These are phyloP conservation scores for Aspergillus viridinutans DNA, from an alignment of 2,329 filamentous ascomycete genomes.

Conservation along the genomic window DNA sequence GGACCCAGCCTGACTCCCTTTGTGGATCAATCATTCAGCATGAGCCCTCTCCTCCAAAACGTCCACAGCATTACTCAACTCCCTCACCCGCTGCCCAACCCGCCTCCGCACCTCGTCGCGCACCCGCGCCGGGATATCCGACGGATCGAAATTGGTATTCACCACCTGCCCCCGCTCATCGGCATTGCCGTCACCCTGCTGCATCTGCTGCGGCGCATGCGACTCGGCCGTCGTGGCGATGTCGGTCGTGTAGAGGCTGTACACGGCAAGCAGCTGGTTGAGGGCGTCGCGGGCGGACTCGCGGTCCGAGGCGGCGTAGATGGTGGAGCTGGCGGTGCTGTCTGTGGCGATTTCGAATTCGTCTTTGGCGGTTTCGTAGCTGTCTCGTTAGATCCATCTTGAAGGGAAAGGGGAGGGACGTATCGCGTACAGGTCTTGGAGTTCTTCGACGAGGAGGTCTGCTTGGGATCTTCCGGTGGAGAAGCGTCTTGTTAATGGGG, in stretches of 20 bases:
- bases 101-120: constrained; percentile 42
- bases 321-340: constrained; percentile 42
- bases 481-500: not conserved
- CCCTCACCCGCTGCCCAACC: constrained; percentile 44
- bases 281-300: constrained; percentile 45
- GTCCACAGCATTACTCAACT: constrained; percentile 44
- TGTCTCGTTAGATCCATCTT: constrained; percentile 19
- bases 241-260: constrained; percentile 29
- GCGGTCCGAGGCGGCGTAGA: constrained; percentile 45
- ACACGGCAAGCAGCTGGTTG: constrained; percentile 34
- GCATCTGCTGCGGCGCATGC: constrained; percentile 2
- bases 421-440: constrained; percentile 39
- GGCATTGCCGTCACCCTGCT: not conserved
- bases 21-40: constrained; percentile 25
- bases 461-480: constrained; percentile 23
- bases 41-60: constrained; percentile 39
- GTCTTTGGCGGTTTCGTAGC: constrained; percentile 44
- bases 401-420: too few species aligned
- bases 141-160: constrained; percentile 30
- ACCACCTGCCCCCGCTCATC: constrained; percentile 19
- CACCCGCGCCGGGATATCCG: constrained; percentile 23
- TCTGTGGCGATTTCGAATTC: constrained; percentile 49
- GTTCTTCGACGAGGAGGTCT: constrained; percentile 33
- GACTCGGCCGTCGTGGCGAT: constrained; percentile 4
- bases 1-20: not conserved